phyloP scores from a whole-genome alignment of 352 stramenopile genomes.

The Globisporangium irregulare region DNA sequence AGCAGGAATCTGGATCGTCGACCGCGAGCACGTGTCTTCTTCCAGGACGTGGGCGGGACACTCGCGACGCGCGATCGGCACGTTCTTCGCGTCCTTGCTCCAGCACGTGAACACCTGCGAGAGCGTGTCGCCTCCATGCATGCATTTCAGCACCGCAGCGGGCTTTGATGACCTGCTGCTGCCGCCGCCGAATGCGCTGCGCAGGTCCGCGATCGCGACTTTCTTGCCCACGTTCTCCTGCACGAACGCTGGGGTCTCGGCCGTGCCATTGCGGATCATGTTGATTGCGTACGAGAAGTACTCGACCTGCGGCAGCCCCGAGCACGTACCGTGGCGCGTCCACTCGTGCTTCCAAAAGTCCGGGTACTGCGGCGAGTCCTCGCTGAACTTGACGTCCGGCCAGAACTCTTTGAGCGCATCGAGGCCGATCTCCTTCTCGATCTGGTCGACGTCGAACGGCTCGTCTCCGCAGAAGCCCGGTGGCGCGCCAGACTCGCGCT shows the following conservation, averaged over 20 bases:
- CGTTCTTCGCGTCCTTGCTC: slow-evolving; percentile 55
- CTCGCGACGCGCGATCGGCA: slow-evolving; percentile 42
- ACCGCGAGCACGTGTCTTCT: slow-evolving; percentile 66
- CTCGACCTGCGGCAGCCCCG: slow-evolving; percentile 70
- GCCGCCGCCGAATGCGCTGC: slow-evolving; percentile 34
- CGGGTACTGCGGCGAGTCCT: slow-evolving; percentile 47
- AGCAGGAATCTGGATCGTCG: slow-evolving; percentile 47
- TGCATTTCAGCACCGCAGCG: slow-evolving; percentile 31
- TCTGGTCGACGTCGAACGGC: slow-evolving; percentile 55
- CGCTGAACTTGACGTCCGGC: slow-evolving; percentile 82
- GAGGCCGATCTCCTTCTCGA: slow-evolving; percentile 69
- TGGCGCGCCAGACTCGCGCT: slow-evolving; percentile 58
- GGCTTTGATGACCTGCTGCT: slow-evolving; percentile 8
- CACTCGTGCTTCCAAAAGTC: slow-evolving; percentile 95
- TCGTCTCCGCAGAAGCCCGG: slow-evolving; percentile 75
- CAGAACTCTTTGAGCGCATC: slow-evolving; percentile 76
- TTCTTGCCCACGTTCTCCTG: slow-evolving; percentile 53
- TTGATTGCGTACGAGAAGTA: slow-evolving; percentile 87
- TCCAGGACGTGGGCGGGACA: slow-evolving; percentile 63
- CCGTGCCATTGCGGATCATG: slow-evolving; percentile 72
- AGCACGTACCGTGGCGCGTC: slow-evolving; percentile 92
- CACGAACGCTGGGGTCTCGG: slow-evolving; percentile 56
- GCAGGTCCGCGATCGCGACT: slow-evolving; percentile 45
- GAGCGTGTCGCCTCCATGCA: slow-evolving; percentile 39
- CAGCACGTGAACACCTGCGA: slow-evolving; percentile 84